These are phyloP conservation scores for Capronia americana DNA, from an alignment of 2,329 filamentous ascomycete species.

Conservation along the genomic window DNA sequence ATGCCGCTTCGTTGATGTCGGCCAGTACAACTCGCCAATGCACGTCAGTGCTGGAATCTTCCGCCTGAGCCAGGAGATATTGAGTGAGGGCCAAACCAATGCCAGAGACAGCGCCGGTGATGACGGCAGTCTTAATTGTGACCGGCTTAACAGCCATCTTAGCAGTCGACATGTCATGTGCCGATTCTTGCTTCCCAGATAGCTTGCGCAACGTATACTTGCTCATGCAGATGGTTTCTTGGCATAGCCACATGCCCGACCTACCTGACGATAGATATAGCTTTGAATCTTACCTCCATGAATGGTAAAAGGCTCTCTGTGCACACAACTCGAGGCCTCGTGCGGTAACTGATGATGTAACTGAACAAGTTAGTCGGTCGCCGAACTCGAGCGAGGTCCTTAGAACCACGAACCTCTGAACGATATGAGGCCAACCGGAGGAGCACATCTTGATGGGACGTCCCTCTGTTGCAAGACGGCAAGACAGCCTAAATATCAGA, in stretches of 20 bases:
- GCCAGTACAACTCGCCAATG: constrained; percentile 64
- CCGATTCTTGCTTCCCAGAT: not conserved
- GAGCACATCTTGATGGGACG: not conserved
- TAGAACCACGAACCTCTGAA: not conserved
- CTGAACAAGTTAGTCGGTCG: not conserved
- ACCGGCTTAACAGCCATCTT: constrained; percentile 8
- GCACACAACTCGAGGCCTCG: not conserved
- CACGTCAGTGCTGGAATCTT: constrained; percentile 40
- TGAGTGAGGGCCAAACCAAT: constrained; percentile 65
- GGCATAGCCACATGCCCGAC: not conserved
- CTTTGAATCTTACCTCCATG: not conserved
- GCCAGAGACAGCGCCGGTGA: constrained; percentile 62
- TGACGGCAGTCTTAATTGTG: constrained; percentile 29
- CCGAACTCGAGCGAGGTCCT: not conserved
- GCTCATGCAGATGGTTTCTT: too few species aligned
- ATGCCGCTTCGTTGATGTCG: constrained; percentile 53
- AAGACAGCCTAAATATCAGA: not conserved
- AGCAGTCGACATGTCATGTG: not conserved
- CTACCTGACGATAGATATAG: not conserved
- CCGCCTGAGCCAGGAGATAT: constrained; percentile 50
- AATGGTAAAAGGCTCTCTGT: not conserved
- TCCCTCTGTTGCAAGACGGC: not conserved
- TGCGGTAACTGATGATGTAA: not conserved
- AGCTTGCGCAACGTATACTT: too few species aligned
- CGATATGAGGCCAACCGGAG: not conserved